These are phyloP conservation scores for Cryptosporidium meleagridis DNA, from an alignment of 169 alveolate species.

Conservation along the genomic window DNA sequence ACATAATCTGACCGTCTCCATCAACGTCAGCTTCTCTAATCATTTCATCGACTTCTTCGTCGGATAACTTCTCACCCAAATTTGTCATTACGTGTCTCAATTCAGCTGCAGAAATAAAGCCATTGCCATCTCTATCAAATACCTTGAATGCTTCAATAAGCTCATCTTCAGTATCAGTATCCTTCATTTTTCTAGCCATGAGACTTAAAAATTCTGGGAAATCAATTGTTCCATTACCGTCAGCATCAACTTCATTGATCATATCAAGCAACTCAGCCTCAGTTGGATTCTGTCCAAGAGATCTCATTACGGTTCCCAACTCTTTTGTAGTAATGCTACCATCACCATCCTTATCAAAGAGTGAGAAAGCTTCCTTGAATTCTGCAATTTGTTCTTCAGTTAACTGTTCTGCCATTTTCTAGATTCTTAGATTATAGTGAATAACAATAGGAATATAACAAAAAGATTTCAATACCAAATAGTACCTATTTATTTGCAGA, in stretches of 20 bases:
- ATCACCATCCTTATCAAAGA: slow-evolving; percentile 99
- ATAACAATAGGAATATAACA: background rate
- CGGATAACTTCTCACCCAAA: slow-evolving; percentile 97
- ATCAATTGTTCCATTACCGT: slow-evolving; percentile 96
- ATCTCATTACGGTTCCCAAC: slow-evolving; percentile 90
- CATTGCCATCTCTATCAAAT: slow-evolving; percentile 95
- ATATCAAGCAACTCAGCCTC: slow-evolving; percentile 95
- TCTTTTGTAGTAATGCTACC: slow-evolving; percentile 93
- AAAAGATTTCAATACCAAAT: background rate
- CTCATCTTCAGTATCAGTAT: slow-evolving; percentile 99
- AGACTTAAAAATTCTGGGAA: slow-evolving; percentile 98
- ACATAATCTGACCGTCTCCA: slow-evolving; percentile 99
- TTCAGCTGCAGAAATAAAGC: slow-evolving; percentile 98
- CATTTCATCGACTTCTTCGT: slow-evolving; percentile 99
- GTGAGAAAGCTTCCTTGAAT: slow-evolving; percentile 99
- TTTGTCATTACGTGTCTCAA: slow-evolving; percentile 98
- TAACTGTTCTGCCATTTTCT: slow-evolving; percentile 95
- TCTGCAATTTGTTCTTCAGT: slow-evolving; percentile 99
- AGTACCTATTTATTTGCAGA: background rate
- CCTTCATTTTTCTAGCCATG: slow-evolving; percentile 99
- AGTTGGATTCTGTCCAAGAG: slow-evolving; percentile 96
- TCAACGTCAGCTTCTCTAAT: slow-evolving; percentile 99
- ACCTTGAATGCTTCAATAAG: slow-evolving; percentile 98
- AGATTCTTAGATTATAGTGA: background rate
- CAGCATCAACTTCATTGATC: slow-evolving; percentile 94